Evolutionary conservation across 352 stramenopile species (phyloP).

Genomic region (Phytophthora vignae): DNA sequence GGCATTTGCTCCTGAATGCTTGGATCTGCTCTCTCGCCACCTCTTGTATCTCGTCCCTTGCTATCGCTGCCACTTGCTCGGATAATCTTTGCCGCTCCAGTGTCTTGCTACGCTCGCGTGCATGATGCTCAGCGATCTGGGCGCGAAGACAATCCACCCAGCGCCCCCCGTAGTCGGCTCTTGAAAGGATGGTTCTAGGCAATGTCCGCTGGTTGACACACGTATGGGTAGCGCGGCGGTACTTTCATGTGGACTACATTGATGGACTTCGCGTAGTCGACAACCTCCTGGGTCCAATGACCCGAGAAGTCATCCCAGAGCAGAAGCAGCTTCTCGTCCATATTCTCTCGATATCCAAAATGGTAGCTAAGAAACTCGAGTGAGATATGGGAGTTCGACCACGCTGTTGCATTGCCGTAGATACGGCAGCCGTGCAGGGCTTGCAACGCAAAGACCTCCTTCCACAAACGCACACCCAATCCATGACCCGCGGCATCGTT

Average conservation of each 20-base stretch:
- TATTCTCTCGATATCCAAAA: background rate
- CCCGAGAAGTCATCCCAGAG: conserved; percentile 13
- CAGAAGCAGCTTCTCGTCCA: conserved; percentile 1
- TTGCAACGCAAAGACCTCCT: conserved; percentile 12
- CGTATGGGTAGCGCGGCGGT: conserved; percentile 1
- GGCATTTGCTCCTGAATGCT: background rate
- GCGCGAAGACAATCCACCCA: background rate
- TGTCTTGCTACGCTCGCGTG: background rate
- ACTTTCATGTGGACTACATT: conserved; percentile 11
- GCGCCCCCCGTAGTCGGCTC: background rate
- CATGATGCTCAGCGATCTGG: background rate
- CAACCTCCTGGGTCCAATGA: conserved; percentile 2
- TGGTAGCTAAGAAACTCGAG: conserved; percentile 1
- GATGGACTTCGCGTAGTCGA: conserved; percentile 1
- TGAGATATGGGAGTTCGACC: conserved; percentile 3
- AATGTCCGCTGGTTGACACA: conserved; percentile 7
- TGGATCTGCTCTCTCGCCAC: background rate
- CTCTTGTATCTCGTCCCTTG: background rate
- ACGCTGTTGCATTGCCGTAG: conserved; percentile 1
- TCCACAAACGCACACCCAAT: conserved; percentile 7
- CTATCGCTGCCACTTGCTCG: background rate
- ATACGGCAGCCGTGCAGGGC: background rate
- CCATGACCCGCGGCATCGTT: background rate
- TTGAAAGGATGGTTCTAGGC: conserved; percentile 9
- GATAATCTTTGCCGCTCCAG: background rate